These are phyloP conservation scores for Cladophialophora bantiana DNA, from an alignment of 2,329 filamentous ascomycete genomes.

Conservation along the genomic window DNA sequence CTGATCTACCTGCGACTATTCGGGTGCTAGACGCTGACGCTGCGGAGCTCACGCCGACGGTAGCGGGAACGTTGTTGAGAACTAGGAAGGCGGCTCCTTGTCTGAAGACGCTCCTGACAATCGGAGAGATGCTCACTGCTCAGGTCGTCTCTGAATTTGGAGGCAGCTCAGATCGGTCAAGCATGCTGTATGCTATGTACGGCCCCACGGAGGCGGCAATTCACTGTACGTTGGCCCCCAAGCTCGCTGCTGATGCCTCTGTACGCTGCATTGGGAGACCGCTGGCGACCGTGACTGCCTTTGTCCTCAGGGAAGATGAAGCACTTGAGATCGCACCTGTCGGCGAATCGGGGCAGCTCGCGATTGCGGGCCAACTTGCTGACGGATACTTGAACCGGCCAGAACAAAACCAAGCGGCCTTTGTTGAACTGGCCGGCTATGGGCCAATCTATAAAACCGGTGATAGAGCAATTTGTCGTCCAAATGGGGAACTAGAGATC, in stretches of 20 bases:
- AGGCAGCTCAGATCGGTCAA: slow-evolving; percentile 57
- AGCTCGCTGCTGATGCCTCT: slow-evolving; percentile 63
- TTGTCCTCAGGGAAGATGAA: slow-evolving; percentile 64
- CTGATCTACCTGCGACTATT: slow-evolving; percentile 74
- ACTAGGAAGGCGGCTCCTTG: slow-evolving; percentile 71
- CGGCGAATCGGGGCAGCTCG: slow-evolving; percentile 79
- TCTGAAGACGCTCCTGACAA: slow-evolving; percentile 77
- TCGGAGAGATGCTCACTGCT: slow-evolving; percentile 88
- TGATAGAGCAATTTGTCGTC: slow-evolving; percentile 75
- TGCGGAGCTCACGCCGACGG: slow-evolving; percentile 87
- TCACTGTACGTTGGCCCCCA: slow-evolving; percentile 79
- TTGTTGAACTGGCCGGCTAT: slow-evolving; percentile 68
- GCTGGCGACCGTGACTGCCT: slow-evolving; percentile 80
- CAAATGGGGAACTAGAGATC: slow-evolving; percentile 78
- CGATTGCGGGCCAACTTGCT: slow-evolving; percentile 83
- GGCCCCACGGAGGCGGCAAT: slow-evolving; percentile 92
- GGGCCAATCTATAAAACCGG: slow-evolving; percentile 83
- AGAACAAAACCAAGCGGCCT: slow-evolving; percentile 75
- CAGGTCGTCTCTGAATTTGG: slow-evolving; percentile 82
- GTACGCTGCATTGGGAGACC: slow-evolving; percentile 78
- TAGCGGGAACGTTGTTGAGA: slow-evolving; percentile 77
- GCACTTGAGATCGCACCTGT: slow-evolving; percentile 64
- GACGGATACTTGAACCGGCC: slow-evolving; percentile 80
- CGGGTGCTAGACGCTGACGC: slow-evolving; percentile 74
- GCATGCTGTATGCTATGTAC: slow-evolving; percentile 91